Evolutionary conservation across 2,329 filamentous ascomycete genomes (phyloP).

Genomic region (Beauveria rudraprayagi): DNA sequence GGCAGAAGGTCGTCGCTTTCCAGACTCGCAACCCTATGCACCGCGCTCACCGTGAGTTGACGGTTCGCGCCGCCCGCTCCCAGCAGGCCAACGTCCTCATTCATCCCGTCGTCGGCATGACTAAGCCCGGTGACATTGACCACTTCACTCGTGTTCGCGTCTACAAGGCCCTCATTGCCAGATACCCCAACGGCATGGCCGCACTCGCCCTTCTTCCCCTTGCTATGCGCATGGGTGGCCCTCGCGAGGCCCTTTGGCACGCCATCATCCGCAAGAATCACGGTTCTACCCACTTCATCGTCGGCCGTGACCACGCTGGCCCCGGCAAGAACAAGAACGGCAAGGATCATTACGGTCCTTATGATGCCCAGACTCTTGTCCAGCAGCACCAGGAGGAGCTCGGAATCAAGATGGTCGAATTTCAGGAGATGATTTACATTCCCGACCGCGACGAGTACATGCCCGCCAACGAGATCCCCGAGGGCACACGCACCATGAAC

Average conservation of each 20-base stretch:
- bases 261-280: slow-evolving; percentile 99
- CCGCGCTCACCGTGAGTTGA: slow-evolving; percentile 94
- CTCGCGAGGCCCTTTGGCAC: slow-evolving; percentile 98
- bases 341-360: slow-evolving; percentile 94
- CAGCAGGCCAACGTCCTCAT: slow-evolving; percentile 98
- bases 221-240: slow-evolving; percentile 98
- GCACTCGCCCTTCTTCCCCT: slow-evolving; percentile 89
- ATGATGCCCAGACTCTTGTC: slow-evolving; percentile 92
- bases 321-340: slow-evolving; percentile 98
- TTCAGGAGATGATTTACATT: slow-evolving; percentile 99
- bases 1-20: slow-evolving; percentile 96
- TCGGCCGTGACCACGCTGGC: slow-evolving; percentile 95
- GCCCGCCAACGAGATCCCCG: slow-evolving; percentile 80
- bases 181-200: slow-evolving; percentile 99
- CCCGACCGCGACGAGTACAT: slow-evolving; percentile 95
- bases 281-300: slow-evolving; percentile 97
- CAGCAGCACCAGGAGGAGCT: slow-evolving; percentile 96
- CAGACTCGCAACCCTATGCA: slow-evolving; percentile 99
- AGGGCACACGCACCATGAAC: slow-evolving; percentile 77
- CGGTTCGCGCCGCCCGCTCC: slow-evolving; percentile 88
- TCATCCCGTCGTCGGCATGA: slow-evolving; percentile 95
- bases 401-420: slow-evolving; percentile 96
- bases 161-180: slow-evolving; percentile 91
- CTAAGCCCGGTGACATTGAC: slow-evolving; percentile 98
- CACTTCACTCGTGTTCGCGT: slow-evolving; percentile 99